Conservation (phyloP, 257 asterid species). For the Jacaranda copaia region DNA sequence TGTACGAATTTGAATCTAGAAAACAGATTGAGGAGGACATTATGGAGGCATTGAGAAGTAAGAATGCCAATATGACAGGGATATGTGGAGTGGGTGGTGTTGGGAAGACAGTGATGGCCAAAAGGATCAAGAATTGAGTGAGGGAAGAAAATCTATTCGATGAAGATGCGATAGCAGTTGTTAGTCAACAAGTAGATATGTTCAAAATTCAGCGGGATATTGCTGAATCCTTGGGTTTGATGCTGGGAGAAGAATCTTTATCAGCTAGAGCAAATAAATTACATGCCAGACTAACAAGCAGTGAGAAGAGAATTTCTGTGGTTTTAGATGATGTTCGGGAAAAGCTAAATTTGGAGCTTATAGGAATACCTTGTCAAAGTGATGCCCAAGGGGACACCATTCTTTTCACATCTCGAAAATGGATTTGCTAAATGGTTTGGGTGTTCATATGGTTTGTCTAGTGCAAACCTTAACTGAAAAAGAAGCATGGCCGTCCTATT, state of each 20-base stretch:
- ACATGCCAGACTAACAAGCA: not conserved
- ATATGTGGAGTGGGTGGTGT: slow-evolving; percentile 23
- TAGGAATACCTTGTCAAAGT: too few species aligned
- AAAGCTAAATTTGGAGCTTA: slow-evolving; percentile 1
- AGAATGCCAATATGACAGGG: not conserved
- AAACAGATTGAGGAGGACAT: slow-evolving; percentile 17
- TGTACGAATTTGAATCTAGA: slow-evolving; percentile 17
- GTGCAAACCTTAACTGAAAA: too few species aligned
- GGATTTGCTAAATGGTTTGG: too few species aligned
- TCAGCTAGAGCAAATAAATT: slow-evolving; percentile 8
- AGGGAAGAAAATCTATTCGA: slow-evolving; percentile 21
- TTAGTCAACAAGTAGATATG: slow-evolving; percentile 7
- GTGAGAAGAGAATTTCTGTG: slow-evolving; percentile 33
- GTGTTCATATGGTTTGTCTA: too few species aligned
- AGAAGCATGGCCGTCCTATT: too few species aligned
- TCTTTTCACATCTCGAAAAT: too few species aligned
- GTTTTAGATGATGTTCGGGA: slow-evolving; percentile 49
- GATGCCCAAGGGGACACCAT: too few species aligned
- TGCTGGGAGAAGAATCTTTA: not conserved
- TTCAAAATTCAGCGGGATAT: slow-evolving; percentile 29
- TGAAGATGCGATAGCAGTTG: slow-evolving; percentile 24
- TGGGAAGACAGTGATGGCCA: slow-evolving; percentile 13
- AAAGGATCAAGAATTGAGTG: not conserved
- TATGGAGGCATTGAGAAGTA: slow-evolving; percentile 2
- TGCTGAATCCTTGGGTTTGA: not conserved